These are phyloP conservation scores for Cymbopogon flexuosus DNA, from an alignment of 202 grass and related monocot genomes.

Conservation along the genomic window DNA sequence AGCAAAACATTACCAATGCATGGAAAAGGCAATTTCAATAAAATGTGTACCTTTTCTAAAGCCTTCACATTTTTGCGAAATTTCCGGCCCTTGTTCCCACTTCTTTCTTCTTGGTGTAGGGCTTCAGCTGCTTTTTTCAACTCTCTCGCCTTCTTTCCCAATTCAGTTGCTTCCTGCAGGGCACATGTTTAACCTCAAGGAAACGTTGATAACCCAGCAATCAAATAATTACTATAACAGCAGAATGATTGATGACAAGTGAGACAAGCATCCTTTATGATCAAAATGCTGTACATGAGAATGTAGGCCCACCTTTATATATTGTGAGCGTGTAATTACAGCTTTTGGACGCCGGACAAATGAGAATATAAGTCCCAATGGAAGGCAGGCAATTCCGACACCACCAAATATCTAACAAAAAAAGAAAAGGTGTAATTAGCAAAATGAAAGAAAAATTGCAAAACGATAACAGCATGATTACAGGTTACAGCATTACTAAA, in stretches of 20 bases:
- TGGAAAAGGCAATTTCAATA: not conserved
- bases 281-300: constrained; percentile 25
- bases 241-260: not conserved
- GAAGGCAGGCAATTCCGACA: constrained; percentile 90
- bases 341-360: constrained; percentile 85
- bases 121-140: constrained; percentile 85
- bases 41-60: constrained; percentile 56
- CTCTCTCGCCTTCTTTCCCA: constrained; percentile 86
- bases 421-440: not conserved
- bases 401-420: constrained; percentile 92
- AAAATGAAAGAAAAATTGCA: not conserved
- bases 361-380: constrained; percentile 80
- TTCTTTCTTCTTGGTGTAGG: constrained; percentile 93
- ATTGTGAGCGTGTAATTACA: constrained; percentile 95
- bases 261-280: not conserved
- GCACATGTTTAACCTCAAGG: constrained; percentile 17
- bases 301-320: constrained; percentile 73
- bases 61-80: constrained; percentile 96
- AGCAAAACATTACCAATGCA: not conserved
- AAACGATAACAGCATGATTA: not conserved
- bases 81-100: constrained; percentile 78
- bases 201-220: not conserved
- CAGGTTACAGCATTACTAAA: not conserved
- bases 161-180: constrained; percentile 82
- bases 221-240: not conserved